Base-by-base conservation (phyloP, 2,329 filamentous ascomycete genomes). In the Xylaria hypoxylon region DNA sequence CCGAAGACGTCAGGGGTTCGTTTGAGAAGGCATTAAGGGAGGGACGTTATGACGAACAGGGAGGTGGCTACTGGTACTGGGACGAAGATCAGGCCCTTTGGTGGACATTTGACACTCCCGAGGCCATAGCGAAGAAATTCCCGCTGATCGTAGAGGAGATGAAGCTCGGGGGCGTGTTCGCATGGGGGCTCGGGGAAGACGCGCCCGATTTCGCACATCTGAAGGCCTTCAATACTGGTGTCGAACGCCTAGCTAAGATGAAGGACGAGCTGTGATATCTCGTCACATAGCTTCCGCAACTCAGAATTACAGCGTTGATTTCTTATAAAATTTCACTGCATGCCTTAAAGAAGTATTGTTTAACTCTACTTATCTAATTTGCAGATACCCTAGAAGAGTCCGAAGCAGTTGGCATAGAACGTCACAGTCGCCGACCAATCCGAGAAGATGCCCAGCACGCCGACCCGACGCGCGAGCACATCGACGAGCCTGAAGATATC, bases 401-500 rank as follows among this genome's bases (percentile, higher is more conserved):
- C 85, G 70, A 92, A 88, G 79, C 90, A 92, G 73, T 91, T 92
- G 69, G 89, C 90, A 77, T 91, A 92, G 70, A 90, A 92, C 0
- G 89, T 90, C 7, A 87, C 85, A 0, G 89, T 90, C 11, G 87
- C 86, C 17, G 86, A 85, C 90, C 90, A 92, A 76, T 92, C 90
- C 3, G 86, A 85, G 72, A 92, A 92, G 68, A 92, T 83, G 4
- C 83, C 88, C 33, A 80, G 77, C 15, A 90, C 86, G 0, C 86
- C 85, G 10, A 92, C 85, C 71, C 92, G 79, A 69, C 84, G 81
- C 2, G 82, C 85, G 65, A 93, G 79, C 1, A 90, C 88, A 71
- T 92, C 85, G 42, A 92, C 75, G n/a, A 92, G 81, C 28, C 83
- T 85, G 73, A 86, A 92, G 73, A 90, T 84, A 68, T 92, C 89